These are phyloP conservation scores for Camelina hispida DNA, from an alignment of 345 rosid genomes.

Conservation along the genomic window DNA sequence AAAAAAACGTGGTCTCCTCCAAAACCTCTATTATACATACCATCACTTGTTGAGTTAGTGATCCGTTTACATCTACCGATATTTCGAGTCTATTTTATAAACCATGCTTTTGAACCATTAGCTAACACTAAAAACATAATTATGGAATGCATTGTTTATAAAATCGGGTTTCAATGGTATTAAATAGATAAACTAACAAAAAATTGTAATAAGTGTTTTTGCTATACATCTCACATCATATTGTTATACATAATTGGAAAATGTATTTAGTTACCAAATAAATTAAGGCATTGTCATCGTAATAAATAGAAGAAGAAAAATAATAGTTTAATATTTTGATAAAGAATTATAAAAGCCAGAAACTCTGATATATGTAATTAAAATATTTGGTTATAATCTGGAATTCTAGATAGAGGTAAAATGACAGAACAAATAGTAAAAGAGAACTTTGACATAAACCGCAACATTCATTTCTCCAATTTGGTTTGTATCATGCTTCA, in stretches of 20 bases:
- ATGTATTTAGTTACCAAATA: neutral
- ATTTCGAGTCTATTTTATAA: no score
- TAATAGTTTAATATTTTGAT: neutral
- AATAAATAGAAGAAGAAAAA: neutral
- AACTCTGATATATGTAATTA: neutral
- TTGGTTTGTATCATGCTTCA: neutral
- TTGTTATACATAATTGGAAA: neutral
- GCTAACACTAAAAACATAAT: neutral
- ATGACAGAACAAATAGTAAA: neutral
- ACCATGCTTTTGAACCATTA: no score
- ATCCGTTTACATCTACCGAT: no score
- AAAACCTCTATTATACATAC: no score
- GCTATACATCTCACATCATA: neutral
- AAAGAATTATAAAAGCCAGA: neutral
- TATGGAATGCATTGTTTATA: neutral
- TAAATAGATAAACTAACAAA: neutral
- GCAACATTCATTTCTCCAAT: neutral
- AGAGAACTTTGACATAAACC: neutral
- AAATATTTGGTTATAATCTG: neutral
- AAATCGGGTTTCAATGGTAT: neutral
- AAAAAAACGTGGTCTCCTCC: no score
- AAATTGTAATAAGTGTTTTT: neutral
- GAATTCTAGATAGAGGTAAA: no score
- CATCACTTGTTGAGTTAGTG: no score
- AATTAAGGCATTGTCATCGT: neutral